Evolutionary conservation across 192 early-diverging fungal species (phyloP), one percentile per base, ranked within the genome.

Genomic region (Linderina pennispora): DNA sequence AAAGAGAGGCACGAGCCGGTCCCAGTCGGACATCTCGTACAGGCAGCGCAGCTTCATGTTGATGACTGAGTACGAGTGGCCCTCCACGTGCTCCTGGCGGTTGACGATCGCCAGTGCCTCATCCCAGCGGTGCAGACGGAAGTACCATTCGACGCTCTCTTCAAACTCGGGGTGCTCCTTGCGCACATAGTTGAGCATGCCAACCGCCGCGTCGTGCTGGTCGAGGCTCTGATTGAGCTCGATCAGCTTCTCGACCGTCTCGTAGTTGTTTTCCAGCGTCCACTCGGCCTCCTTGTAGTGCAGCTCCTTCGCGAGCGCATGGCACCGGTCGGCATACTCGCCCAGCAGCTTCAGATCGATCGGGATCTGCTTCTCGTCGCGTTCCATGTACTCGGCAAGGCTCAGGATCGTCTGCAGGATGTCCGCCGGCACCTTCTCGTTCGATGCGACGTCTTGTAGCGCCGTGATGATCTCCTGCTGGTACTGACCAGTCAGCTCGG

Each of bases 331-430:
- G 1, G 95, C 95, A 53, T 90, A 97, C n/a, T 76, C 62, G 8
- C 89, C 89, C 18, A 98, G 70, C 0, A 83, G 84, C 13, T 84
- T 77, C 36, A 94, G 85, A 41, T 93, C 90, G 45, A 98, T 98
- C 1, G 90, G 89, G n/a, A 95, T 65, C 4, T 90, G 76, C 55
- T 91, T 92, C 53, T 92, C 88, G 52, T 98, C 92, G 44, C 91
- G 90, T 64, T 98, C 93, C 95, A 98, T 98, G 46, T 92, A 96
- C 53, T 92, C 92, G 8, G 93, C 93, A 15, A 98, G 75, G 50
- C 92, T 93, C 28, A 98, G 76, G 20, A 98, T 69, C 1, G 83
- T 90, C 51, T 91, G 89, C 49, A 90, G 68, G 35, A 96, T 86
- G 48, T 96, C 91, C 0, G 87, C 80, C 23, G 93, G 90, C 22